These are phyloP conservation scores for Puccinia novopanici DNA, from an alignment of 1,284 basidiomycete species.

Conservation along the genomic window DNA sequence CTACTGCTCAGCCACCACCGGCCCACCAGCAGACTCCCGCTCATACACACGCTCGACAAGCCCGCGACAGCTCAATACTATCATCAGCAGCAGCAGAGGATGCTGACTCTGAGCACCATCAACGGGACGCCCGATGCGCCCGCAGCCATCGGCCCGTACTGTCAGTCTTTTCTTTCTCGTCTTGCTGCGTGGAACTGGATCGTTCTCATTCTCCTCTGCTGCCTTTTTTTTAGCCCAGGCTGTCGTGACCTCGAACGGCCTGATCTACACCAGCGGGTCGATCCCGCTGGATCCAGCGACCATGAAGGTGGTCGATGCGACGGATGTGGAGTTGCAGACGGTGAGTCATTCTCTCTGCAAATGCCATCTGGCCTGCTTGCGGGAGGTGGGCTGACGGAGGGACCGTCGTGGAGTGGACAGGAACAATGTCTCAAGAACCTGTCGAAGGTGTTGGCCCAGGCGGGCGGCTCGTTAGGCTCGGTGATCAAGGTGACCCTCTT, in stretches of 20 bases:
- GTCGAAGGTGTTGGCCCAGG: constrained; percentile 77
- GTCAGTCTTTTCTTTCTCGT: constrained; percentile 36
- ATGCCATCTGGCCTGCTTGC: too few species aligned
- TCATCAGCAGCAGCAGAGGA: background rate
- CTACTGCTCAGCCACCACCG: background rate
- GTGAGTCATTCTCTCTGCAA: constrained; percentile 57
- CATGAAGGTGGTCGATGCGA: constrained; percentile 70
- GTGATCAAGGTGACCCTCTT: constrained; percentile 90
- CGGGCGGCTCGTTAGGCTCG: constrained; percentile 73
- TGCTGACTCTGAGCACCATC: constrained; percentile 18
- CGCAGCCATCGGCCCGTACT: constrained; percentile 58
- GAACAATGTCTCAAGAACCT: constrained; percentile 84
- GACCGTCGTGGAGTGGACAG: too few species aligned
- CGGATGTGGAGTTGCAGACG: constrained; percentile 81
- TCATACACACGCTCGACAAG: too few species aligned
- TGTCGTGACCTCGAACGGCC: constrained; percentile 73
- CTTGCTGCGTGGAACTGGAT: background rate
- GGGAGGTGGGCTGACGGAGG: too few species aligned
- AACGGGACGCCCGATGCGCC: constrained; percentile 54
- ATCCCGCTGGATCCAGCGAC: constrained; percentile 79
- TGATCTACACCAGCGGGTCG: constrained; percentile 86
- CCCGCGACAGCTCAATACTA: background rate
- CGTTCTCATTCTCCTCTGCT: background rate
- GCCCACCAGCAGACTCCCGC: background rate
- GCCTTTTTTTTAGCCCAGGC: constrained; percentile 65